phyloP scores from a whole-genome alignment of 495 filamentous ascomycete genomes.

The Lasiosphaeria ovina region DNA sequence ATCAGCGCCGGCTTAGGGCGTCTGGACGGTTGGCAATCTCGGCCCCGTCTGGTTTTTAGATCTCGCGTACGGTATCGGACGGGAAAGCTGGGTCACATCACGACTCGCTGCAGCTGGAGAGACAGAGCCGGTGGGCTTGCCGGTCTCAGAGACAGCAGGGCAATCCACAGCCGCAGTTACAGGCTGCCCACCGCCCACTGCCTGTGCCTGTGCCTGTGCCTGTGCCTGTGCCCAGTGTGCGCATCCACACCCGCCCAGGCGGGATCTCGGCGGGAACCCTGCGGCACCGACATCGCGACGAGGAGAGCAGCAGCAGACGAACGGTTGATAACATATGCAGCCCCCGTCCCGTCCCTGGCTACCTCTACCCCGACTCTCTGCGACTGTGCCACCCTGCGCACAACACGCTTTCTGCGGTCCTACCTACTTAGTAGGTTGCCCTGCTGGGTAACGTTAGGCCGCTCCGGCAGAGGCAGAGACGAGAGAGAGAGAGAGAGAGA shows the following conservation, averaged over 20 bases:
- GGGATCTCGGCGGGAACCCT: no score
- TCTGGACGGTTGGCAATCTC: slow-evolving; percentile 1
- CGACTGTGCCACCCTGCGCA: slow-evolving; percentile 11
- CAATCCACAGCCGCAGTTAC: slow-evolving; percentile 10
- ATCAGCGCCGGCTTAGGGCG: background rate
- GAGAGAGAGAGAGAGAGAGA: background rate
- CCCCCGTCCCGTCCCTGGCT: background rate
- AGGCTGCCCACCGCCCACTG: slow-evolving; percentile 5
- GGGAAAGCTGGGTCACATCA: slow-evolving; percentile 3
- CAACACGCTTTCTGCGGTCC: slow-evolving; percentile 8
- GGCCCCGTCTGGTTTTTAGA: slow-evolving; percentile 16
- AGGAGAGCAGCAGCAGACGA: no score
- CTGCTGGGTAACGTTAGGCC: slow-evolving; percentile 4
- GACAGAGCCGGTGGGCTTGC: slow-evolving; percentile 16
- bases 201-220: background rate
- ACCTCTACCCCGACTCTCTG: background rate
- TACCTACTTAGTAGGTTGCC: slow-evolving; percentile 5
- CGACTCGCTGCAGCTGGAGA: slow-evolving; percentile 12
- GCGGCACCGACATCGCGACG: no score
- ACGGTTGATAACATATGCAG: background rate
- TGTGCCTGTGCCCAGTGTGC: slow-evolving; percentile 3
- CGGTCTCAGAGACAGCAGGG: slow-evolving; percentile 16
- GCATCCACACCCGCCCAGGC: background rate
- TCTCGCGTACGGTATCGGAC: slow-evolving; percentile 5
- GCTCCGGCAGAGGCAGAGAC: slow-evolving; percentile 10